Percentiles rank a stretch among this genome's conserved stretches.
Evolutionary conservation across 805 yeast genomes (phyloP).

Genomic region (Vanderwaltozyma verrucispora): DNA sequence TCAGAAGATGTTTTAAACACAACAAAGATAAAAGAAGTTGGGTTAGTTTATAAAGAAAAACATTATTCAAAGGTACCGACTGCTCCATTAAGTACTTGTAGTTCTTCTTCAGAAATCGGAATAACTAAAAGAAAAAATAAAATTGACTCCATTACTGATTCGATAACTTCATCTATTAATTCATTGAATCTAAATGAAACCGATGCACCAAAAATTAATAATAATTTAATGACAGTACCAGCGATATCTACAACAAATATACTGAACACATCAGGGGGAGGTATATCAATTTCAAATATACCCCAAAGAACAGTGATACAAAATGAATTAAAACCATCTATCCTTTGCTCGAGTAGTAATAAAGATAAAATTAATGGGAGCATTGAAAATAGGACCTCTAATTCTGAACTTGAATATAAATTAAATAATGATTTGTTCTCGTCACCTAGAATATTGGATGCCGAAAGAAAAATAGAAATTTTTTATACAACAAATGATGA

Average conservation of each 20-base stretch:
- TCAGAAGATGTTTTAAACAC: slow-evolving; percentile 33
- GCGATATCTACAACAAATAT: neutral
- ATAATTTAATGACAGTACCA: neutral
- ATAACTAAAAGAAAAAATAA: neutral
- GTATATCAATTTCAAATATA: neutral
- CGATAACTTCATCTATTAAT: neutral
- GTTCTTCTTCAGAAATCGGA: neutral
- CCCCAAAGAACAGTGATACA: too few relatives aligned
- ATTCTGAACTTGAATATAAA: too few relatives aligned
- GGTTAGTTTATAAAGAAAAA: slow-evolving; percentile 55
- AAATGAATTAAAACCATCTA: too few relatives aligned
- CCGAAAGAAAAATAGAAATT: too few relatives aligned
- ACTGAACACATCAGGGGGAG: neutral
- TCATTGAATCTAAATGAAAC: neutral
- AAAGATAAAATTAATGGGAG: too few relatives aligned
- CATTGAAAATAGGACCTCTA: too few relatives aligned
- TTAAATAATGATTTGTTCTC: too few relatives aligned
- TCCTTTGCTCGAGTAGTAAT: too few relatives aligned
- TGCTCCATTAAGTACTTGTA: slow-evolving; percentile 39
- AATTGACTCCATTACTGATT: too few relatives aligned
- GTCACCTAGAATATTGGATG: too few relatives aligned
- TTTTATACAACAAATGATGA: too few relatives aligned
- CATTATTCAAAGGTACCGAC: slow-evolving; percentile 70
- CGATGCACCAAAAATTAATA: neutral
- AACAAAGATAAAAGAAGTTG: slow-evolving; percentile 55